Base-by-base conservation (phyloP, 2,329 filamentous ascomycete species). In the Penicillium sp. region DNA sequence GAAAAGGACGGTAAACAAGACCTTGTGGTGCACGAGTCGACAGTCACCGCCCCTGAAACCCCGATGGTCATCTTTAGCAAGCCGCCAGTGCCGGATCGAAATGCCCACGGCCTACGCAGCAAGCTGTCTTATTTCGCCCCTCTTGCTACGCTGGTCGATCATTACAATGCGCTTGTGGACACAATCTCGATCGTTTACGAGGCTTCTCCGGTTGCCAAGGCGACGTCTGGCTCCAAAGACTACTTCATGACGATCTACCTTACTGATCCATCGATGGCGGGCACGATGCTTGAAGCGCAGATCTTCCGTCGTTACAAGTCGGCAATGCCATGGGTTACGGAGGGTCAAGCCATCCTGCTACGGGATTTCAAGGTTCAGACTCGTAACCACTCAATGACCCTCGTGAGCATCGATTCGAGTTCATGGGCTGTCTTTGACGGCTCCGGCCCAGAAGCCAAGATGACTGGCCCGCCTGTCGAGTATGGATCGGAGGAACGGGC, bases 381-480 rank as follows among this genome's bases (percentile, higher is more conserved):
- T 58, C 68, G 74, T 51, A 70, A 78, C 14, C 73, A 76, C 61
- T 73, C 71, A 6, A 67, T 79, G 54, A 74, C 75, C 59, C 71
- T 83, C 2, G 63, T 78, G 51, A 81, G 77, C 63, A 71, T 68
- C 2, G 71, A 77, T 12, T 71, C 71, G 15, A 81, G 79, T 58
- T 74, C 79, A 11, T 83, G 81, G 81, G 79, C 76, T 10, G 77
- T 82, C 4, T 81, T 82, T 63, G 62, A 68, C 39, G 64, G 64
- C 41, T 64, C 64, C 11, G 42, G 57, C n/a, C 66, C 69, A 11
- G 66, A 74, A 22, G 67, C 71, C 11, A 67, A 71, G 49, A 64
- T 76, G 5, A 69, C 70, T 47, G 77, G 74, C 0, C 74, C 76
- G 5, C 77, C 76, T 4, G 71, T 80, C 25, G 77, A 80, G 62